Evolutionary conservation across 2,329 filamentous ascomycete genomes (phyloP).

Genomic region (Diaporthe citriasiana): DNA sequence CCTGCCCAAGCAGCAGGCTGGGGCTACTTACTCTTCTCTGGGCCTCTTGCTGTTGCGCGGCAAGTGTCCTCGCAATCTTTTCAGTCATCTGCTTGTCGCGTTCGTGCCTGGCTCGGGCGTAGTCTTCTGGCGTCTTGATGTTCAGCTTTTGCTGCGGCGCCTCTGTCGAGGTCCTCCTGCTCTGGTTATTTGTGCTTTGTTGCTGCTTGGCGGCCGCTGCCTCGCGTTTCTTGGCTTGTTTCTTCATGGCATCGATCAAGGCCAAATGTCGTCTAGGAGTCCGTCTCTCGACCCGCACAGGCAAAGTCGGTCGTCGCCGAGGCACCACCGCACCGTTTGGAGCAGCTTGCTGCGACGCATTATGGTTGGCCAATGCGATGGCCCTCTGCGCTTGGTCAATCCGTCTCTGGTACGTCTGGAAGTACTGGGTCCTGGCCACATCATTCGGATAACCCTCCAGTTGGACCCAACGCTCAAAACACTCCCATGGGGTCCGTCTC

Average conservation of each 20-base stretch:
- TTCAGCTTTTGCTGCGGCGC: slow-evolving; percentile 60
- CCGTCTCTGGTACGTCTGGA: slow-evolving; percentile 77
- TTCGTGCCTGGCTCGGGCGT: slow-evolving; percentile 90
- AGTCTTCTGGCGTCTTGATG: slow-evolving; percentile 87
- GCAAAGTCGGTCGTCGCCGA: slow-evolving; percentile 80
- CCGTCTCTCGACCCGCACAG: slow-evolving; percentile 87
- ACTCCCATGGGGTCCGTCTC: slow-evolving; percentile 96
- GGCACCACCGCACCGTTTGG: slow-evolving; percentile 61
- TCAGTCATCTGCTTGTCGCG: slow-evolving; percentile 79
- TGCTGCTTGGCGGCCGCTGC: slow-evolving; percentile 88
- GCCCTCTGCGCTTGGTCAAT: slow-evolving; percentile 72
- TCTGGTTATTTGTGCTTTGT: slow-evolving; percentile 81
- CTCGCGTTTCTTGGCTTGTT: slow-evolving; percentile 94
- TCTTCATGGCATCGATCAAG: slow-evolving; percentile 94
- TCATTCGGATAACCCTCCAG: slow-evolving; percentile 92
- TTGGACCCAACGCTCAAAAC: slow-evolving; percentile 96
- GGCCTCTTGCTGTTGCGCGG: slow-evolving; percentile 71
- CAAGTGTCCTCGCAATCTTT: slow-evolving; percentile 64
- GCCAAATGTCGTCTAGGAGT: slow-evolving; percentile 89
- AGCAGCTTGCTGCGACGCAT: slow-evolving; percentile 55
- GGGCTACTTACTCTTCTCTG: slow-evolving; percentile 66
- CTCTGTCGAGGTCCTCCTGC: slow-evolving; percentile 86
- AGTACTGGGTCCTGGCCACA: slow-evolving; percentile 96
- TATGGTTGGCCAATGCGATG: slow-evolving; percentile 67
- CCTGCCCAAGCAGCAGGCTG: slow-evolving; percentile 47